Conservation (phyloP, 352 stramenopile species). For the Phytophthora aleatoria region DNA sequence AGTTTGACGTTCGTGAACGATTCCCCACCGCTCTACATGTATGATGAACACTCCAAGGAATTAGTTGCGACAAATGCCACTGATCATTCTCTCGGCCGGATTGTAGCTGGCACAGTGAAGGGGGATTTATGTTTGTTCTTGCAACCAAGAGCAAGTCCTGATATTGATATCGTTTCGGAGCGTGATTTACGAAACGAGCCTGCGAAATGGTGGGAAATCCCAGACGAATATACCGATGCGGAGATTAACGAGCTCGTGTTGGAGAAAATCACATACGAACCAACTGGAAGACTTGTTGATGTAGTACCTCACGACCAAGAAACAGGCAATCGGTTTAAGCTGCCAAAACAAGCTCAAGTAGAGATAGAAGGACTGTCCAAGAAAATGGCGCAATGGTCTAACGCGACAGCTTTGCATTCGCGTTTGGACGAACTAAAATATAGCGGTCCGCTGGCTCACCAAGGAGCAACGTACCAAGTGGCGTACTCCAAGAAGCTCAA, state of each 20-base stretch:
- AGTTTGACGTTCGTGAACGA: slow-evolving; percentile 74
- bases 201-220: slow-evolving; percentile 80
- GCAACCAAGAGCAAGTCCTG: slow-evolving; percentile 50
- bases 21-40: slow-evolving; percentile 60
- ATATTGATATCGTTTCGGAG: slow-evolving; percentile 36
- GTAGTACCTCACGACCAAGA: slow-evolving; percentile 66
- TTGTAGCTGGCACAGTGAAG: slow-evolving; percentile 67
- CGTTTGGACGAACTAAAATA: slow-evolving; percentile 60
- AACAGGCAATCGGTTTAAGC: slow-evolving; percentile 71
- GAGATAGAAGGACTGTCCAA: slow-evolving; percentile 66
- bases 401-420: slow-evolving; percentile 44
- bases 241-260: slow-evolving; percentile 69
- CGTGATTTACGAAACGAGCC: slow-evolving; percentile 46
- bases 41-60: slow-evolving; percentile 54
- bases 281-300: slow-evolving; percentile 60
- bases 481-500: slow-evolving; percentile 62
- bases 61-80: slow-evolving; percentile 45
- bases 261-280: slow-evolving; percentile 65
- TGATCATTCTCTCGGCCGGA: slow-evolving; percentile 63
- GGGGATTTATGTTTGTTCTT: slow-evolving; percentile 75
- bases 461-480: slow-evolving; percentile 48
- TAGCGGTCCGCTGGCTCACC: slow-evolving; percentile 52
- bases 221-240: slow-evolving; percentile 62
- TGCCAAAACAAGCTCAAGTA: slow-evolving; percentile 52
- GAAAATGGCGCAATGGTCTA: slow-evolving; percentile 50